Base-by-base conservation (phyloP, 805 yeast species). In the Ogataea thermomethanolica region DNA sequence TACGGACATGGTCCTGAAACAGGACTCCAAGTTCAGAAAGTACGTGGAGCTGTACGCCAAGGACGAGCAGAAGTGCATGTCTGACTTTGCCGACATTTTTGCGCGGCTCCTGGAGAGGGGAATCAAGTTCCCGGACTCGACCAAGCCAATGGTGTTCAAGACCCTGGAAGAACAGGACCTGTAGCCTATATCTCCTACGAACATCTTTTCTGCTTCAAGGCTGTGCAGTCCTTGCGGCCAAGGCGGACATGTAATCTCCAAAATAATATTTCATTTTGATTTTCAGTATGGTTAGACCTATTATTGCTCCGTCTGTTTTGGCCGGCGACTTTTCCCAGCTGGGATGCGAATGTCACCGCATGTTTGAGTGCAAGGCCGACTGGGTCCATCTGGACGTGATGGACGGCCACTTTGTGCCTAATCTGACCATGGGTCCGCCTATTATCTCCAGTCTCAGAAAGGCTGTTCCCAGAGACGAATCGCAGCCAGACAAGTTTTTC, bases 381-480 rank as follows among this genome's bases (percentile, higher is more conserved):
- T 93, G 99, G 99, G 79, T 93, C 46, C 99, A 93, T 65, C 79
- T 93, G 38, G 99, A 93, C 65, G 91, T 93, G 35, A 93, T 93
- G 99, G 99, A 93, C 62, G 99, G 99, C 35, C 90, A 91, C 65
- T 93, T 93, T 61, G 99, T 93, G 35, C 99, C 99, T 51, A 93
- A 93, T 68, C 83, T 93, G 50, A 82, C 96, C 1, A 71, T 93
- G 56, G 99, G 99, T 20, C 88, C 95, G 26, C 96, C 98, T 37
- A 48, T 50, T 29, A 48, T 50, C 28, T 44, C 50, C 14, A 46
- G 52, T n/a, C 35, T 50, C 33, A 46, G 55, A 37, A 44, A 44
- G 29, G 37, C 52, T 21, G 49, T 48, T 40, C 55, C 98, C 37
- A 72, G 81, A 56, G 55, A 56, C 31, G 43, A 30, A 15, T 4